Percentiles rank a stretch among this genome's conserved stretches.
phyloP scores from a whole-genome alignment of 345 rosid genomes.

The Theobroma cacao region DNA sequence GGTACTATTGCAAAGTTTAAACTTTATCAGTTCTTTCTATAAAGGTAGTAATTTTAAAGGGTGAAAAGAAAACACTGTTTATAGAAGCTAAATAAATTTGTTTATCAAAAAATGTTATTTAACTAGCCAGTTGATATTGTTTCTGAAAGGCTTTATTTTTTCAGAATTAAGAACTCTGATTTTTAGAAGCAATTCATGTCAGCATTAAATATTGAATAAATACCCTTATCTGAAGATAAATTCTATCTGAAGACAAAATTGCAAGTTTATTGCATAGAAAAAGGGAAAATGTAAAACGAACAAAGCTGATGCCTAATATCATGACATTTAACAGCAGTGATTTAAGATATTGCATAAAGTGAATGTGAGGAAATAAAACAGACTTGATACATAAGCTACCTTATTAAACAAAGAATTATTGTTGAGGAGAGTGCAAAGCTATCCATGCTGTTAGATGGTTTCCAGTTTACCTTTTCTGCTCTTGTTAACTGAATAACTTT shows the following conservation, averaged over 20 bases:
- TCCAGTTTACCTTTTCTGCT: not conserved
- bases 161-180: not conserved
- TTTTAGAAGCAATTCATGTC: not conserved
- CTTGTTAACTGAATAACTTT: not conserved
- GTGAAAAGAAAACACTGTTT: not conserved
- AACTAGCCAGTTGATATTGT: not conserved
- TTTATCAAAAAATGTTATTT: not conserved
- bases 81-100: not conserved
- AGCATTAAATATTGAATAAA: not conserved
- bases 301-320: not conserved
- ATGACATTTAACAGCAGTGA: not conserved
- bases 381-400: not conserved
- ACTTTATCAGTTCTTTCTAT: not conserved
- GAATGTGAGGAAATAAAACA: not conserved
- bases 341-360: not conserved
- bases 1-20: not conserved
- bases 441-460: constrained; percentile 9
- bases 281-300: not conserved
- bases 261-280: not conserved
- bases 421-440: not conserved
- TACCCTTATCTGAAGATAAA: not conserved
- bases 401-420: not conserved
- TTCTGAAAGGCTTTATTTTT: not conserved
- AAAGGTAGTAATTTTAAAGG: not conserved
- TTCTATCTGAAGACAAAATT: not conserved